Evolutionary conservation across 345 rosid species (phyloP).

Genomic region (Microcos paniculata): DNA sequence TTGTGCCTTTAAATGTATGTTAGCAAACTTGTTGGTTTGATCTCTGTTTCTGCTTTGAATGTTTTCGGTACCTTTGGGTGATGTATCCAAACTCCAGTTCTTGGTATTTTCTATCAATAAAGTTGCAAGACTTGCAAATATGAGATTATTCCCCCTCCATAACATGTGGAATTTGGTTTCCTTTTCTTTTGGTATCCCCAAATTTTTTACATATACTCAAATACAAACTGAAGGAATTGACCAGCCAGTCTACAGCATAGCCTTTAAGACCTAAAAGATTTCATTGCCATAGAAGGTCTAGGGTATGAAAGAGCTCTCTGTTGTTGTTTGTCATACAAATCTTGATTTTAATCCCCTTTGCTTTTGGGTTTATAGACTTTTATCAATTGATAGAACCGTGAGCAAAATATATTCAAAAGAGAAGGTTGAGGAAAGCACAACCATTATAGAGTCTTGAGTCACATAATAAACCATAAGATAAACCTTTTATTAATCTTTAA

Average conservation of each 20-base stretch:
- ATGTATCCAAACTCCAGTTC: background rate
- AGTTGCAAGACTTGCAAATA: no score
- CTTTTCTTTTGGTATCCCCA: no score
- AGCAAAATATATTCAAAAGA: background rate
- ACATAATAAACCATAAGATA: background rate
- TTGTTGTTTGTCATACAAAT: no score
- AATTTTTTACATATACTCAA: no score
- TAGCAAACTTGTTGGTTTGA: background rate
- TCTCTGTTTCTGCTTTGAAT: background rate
- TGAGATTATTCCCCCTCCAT: no score
- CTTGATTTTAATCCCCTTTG: background rate
- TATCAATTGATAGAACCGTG: background rate
- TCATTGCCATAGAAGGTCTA: no score
- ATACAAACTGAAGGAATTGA: no score
- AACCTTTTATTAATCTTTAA: background rate
- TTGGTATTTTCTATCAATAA: background rate
- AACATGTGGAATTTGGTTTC: no score
- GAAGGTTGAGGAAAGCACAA: background rate
- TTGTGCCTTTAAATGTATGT: background rate
- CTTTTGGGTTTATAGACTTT: background rate
- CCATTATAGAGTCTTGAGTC: background rate
- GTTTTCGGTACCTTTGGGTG: background rate
- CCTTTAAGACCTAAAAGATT: no score
- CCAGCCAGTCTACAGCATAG: no score
- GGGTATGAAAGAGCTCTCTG: no score